Evolutionary conservation across 2,329 filamentous ascomycete genomes (phyloP).

Genomic region (Fusarium devonianum): DNA sequence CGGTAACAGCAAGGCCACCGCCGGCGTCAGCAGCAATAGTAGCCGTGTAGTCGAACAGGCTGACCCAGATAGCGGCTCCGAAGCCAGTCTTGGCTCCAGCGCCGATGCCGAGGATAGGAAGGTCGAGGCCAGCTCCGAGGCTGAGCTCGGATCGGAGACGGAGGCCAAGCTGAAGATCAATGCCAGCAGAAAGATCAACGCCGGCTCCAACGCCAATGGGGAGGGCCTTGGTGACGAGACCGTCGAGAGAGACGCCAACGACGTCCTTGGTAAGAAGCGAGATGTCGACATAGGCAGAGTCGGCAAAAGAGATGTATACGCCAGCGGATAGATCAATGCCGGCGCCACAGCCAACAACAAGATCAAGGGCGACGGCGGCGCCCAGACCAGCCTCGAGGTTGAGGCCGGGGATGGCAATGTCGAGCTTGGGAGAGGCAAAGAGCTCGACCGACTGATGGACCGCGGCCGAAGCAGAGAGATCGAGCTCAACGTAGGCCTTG

Average conservation of each 20-base stretch:
- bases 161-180: constrained; percentile 57
- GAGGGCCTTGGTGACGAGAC: constrained; percentile 40
- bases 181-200: constrained; percentile 50
- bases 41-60: constrained; percentile 61
- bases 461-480: constrained; percentile 53
- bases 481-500: constrained; percentile 60
- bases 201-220: constrained; percentile 38
- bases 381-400: constrained; percentile 50
- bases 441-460: constrained; percentile 60
- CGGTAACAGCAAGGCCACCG: constrained; percentile 46
- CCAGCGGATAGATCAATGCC: constrained; percentile 57
- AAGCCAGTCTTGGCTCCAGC: constrained; percentile 49
- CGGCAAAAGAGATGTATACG: constrained; percentile 57
- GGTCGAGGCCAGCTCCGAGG: constrained; percentile 44
- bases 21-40: constrained; percentile 47
- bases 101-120: constrained; percentile 41
- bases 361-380: constrained; percentile 58
- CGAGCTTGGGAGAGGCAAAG: constrained; percentile 49
- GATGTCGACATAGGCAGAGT: constrained; percentile 52
- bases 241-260: constrained; percentile 52
- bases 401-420: constrained; percentile 52
- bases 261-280: constrained; percentile 51
- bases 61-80: constrained; percentile 56
- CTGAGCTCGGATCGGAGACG: constrained; percentile 58
- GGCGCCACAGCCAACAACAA: constrained; percentile 57